Evolutionary conservation across 306 rosid genomes (phyloP), one percentile per base, ranked within the genome.

Genomic region (Quercus ilex): DNA sequence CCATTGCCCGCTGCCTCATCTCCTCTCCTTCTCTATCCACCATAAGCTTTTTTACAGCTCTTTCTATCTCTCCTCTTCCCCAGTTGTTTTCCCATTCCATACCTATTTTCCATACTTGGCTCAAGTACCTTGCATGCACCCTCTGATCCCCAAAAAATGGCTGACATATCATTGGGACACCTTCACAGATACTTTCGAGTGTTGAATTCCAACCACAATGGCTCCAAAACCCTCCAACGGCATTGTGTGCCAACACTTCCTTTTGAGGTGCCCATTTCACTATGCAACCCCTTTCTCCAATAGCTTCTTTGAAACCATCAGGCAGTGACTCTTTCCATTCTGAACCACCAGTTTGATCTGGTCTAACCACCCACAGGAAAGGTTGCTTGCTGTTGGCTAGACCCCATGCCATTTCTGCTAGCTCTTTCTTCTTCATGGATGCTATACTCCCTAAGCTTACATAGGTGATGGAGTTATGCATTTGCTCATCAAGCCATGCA

Each of bases 361-460:
- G 55, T 28, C 82, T 69, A 70, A 85, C 80, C 38, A 87, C 91
- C 89, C 87, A 87, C 5, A 87, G 79, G 35, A 87, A 91, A 5
- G 53, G 77, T 8, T 86, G 90, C n/a, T 56, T 15, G 83, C 92
- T 88, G 19, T 83, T 88, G 15, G 74, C 90, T 15, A 89, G 58
- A 0, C 92, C 93, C 46, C 77, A 80, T 9, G 91, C 91, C 72
- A 88, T 89, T 81, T 89, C 86, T 0, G 71, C 77, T 11, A 86
- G 59, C 23, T 83, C 91, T 8, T 85, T 78, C 77, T 85, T 84
- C 0, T 79, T 72, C 74, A 88, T 78, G 23, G 86, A 80, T 1
- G 82, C 90, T 63, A 89, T 58, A 79, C 90, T 91, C 12, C 97
- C 97, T 20, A 85, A 75, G 59, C 91, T 89, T 78, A 87, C 77